Base-by-base conservation (phyloP, 2,329 filamentous ascomycete genomes). In the Pyrenophora teres region DNA sequence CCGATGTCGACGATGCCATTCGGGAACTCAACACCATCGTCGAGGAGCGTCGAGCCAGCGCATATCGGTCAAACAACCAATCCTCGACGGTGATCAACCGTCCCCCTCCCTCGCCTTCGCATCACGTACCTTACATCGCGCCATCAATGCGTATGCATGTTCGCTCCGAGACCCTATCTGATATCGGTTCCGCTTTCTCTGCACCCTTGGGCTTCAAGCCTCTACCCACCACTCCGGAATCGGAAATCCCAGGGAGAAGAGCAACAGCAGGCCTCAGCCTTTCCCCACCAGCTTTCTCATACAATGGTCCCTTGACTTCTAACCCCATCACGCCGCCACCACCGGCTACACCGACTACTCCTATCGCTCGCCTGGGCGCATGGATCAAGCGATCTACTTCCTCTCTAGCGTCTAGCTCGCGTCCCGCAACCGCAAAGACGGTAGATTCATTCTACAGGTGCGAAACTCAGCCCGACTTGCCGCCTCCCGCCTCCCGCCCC, bases 1-100 rank as follows among this genome's bases (percentile, higher is more conserved):
- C 64, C 16, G 74, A 76, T 40, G 65, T 79, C 7, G 78, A 80
- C 30, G 71, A 74, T 31, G 78, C 76, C 12, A 76, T 80, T 45
- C 70, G 76, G 3, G 77, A 79, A 60, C 72, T 80, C 48, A 79
- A 80, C 63, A 78, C 75, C 18, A 79, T 80, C 44, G 73, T 80
- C 41, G 76, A 79, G 59, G 76, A 79, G 58, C 72, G 73, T 13
- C 67, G 76, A n/a, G 73, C 72, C 23, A 74, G 74, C 40, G 68
- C 69, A 7, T 71, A 70, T 51, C 63, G 68, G 25, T 67, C 66
- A 0, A 59, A 64, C 19, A 64, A 62, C 18, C 62, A 66, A n/a
- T 63, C 64, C 1, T 62, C 71, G 2, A 54, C 63, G 6, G 53
- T 69, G 35, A 57, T 60, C 63, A 61, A 60, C 44, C 58, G 65